phyloP scores from a whole-genome alignment of 2,329 filamentous ascomycete genomes.

The Ascochyta koolunga region DNA sequence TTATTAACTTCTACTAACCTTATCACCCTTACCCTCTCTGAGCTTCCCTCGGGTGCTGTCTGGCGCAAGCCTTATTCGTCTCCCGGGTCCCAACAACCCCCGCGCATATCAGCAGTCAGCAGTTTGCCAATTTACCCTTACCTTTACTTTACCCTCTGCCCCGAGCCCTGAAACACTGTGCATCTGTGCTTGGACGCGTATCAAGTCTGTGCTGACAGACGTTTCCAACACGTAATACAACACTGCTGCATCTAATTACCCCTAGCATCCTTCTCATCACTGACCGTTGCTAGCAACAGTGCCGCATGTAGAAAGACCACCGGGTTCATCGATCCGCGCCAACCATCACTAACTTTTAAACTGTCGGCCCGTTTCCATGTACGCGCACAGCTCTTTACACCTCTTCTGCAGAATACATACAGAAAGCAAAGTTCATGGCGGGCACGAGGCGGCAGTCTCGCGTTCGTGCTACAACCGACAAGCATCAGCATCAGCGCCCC shows the following conservation, averaged over 20 bases:
- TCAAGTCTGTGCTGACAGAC: background rate
- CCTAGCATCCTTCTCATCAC: background rate
- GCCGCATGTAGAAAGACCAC: background rate
- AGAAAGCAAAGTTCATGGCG: conserved; percentile 25
- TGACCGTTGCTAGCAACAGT: background rate
- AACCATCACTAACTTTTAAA: background rate
- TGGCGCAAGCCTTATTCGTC: conserved; percentile 13
- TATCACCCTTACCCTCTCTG: conserved; percentile 23
- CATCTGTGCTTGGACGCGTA: background rate
- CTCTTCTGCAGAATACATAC: background rate
- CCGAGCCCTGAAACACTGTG: conserved; percentile 3
- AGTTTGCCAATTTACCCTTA: conserved; percentile 5
- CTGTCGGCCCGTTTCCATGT: conserved; percentile 14
- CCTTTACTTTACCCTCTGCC: conserved; percentile 1
- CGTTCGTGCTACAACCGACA: conserved; percentile 23
- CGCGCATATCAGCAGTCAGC: conserved; percentile 13
- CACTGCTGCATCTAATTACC: background rate
- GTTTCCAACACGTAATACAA: conserved; percentile 1
- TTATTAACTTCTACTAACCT: conserved; percentile 38
- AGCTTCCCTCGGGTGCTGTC: conserved; percentile 14
- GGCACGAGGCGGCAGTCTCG: conserved; percentile 30
- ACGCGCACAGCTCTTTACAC: conserved; percentile 1
- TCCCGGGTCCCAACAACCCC: conserved; percentile 15
- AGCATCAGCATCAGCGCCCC: conserved; percentile 19
- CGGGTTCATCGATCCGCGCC: conserved; percentile 1